Evolutionary conservation across 2,329 filamentous ascomycete species (phyloP).

Genomic region (Aspergillus melleus): DNA sequence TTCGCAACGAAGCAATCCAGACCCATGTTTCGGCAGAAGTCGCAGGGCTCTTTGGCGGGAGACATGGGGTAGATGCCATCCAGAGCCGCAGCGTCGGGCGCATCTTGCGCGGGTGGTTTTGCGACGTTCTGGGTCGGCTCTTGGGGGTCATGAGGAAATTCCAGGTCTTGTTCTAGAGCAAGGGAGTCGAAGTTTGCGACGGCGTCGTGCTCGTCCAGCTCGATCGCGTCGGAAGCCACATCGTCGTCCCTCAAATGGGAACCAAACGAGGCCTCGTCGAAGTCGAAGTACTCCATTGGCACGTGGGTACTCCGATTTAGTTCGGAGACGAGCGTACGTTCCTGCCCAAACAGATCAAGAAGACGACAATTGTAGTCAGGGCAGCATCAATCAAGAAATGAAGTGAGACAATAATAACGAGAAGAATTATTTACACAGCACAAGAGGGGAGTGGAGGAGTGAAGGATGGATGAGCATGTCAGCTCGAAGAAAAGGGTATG

Average conservation of each 20-base stretch:
- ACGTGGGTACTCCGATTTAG: background rate
- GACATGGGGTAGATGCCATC: slow-evolving; percentile 45
- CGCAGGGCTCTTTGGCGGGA: slow-evolving; percentile 46
- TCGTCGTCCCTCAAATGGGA: slow-evolving; percentile 40
- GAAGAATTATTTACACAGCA: background rate
- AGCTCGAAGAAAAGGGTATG: slow-evolving; percentile 6
- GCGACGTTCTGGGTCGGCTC: slow-evolving; percentile 23
- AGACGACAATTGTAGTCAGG: background rate
- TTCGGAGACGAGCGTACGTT: background rate
- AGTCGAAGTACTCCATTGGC: slow-evolving; percentile 50
- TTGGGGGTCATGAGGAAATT: slow-evolving; percentile 36
- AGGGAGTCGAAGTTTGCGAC: slow-evolving; percentile 41
- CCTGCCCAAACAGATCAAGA: background rate
- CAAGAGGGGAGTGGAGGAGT: slow-evolving; percentile 2
- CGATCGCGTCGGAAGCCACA: slow-evolving; percentile 38
- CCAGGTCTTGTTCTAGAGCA: slow-evolving; percentile 42
- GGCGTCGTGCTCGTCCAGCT: slow-evolving; percentile 40
- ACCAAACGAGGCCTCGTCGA: slow-evolving; percentile 45
- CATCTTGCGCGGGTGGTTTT: slow-evolving; percentile 20
- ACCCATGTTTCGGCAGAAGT: slow-evolving; percentile 48
- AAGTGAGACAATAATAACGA: background rate
- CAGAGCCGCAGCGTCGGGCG: slow-evolving; percentile 22
- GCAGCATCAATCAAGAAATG: background rate
- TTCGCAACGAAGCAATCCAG: slow-evolving; percentile 49
- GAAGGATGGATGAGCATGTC: slow-evolving; percentile 13